phyloP scores from a whole-genome alignment of 768 basidiomycete species.

The Boletus coccyginus region DNA sequence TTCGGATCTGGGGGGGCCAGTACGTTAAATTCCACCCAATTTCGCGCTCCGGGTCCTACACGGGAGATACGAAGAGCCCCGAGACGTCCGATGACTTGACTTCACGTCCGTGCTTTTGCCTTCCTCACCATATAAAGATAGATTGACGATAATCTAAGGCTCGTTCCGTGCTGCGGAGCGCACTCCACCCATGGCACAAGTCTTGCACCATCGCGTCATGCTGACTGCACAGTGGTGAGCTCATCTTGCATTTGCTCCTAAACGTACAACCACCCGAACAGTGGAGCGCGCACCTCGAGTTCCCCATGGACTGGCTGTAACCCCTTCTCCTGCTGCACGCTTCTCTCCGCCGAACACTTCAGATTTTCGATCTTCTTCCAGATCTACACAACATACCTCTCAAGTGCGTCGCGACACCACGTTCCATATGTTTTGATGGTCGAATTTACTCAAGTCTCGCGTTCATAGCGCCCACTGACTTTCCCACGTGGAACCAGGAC shows the following conservation, averaged over 20 bases:
- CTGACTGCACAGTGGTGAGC: neutral
- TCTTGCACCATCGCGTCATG: slow-evolving; percentile 4
- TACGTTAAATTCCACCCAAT: slow-evolving; percentile 10
- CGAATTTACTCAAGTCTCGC: neutral
- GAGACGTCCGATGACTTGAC: neutral
- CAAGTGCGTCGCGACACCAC: slow-evolving; percentile 22
- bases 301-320: neutral
- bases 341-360: slow-evolving; percentile 3
- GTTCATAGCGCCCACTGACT: slow-evolving; percentile 15
- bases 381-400: slow-evolving; percentile 7
- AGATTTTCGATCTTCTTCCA: neutral
- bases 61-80: neutral
- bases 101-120: neutral
- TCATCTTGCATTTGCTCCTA: neutral
- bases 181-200: slow-evolving; percentile 7
- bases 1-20: slow-evolving; percentile 48
- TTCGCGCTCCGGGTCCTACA: neutral
- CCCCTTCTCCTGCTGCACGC: neutral
- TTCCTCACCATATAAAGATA: slow-evolving; percentile 11
- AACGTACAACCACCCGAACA: neutral
- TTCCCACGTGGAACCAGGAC: slow-evolving; percentile 6
- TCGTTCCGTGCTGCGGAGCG: neutral
- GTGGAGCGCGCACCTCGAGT: neutral
- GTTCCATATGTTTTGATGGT: slow-evolving; percentile 16
- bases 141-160: slow-evolving; percentile 7